Base-by-base conservation (phyloP, 805 yeast species). In the Saccharomyces paradoxus region DNA sequence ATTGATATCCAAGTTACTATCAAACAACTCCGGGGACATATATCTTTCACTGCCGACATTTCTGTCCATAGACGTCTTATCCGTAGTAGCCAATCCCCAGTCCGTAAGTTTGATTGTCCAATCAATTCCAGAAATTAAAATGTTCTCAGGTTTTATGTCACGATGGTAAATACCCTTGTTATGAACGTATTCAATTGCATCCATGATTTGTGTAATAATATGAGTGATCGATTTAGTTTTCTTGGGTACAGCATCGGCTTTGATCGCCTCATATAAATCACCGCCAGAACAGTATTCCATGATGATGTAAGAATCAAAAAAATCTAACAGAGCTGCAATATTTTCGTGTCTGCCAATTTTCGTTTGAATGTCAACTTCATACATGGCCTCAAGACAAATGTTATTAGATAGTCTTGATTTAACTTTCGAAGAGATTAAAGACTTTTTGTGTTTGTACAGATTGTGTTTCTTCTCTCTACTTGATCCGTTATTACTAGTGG, bases 11-110 rank as follows among this genome's bases (percentile, higher is more conserved):
- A 68, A 56, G 61, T 70, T 69, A 7, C 65, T 61, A 52, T 89
- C 96, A 65, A 89, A 84, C 55, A 89, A 72, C 66, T 90, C 97
- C 0, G 97, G 97, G 0, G 97, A 95, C 97, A 90, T 90, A 70
- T 90, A 90, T 58, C 96, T 77, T 71, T 89, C 96, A 53, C 89
- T 82, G 26, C 97, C 97, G 55, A 89, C 87, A 57, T 88, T 96
- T 67, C 89, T 87, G 64, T 89, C 90, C 37, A 80, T 71, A 62
- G 88, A 83, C 49, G 73, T 70, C 49, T 74, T 73, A 31, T 68
- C 64, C 6, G 69, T 69, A 0, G 89, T 81, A 8, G 89, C 82
- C 57, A 85, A 74, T 3, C 91, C 91, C 88, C 89, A 85, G 70
- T 85, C 90, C 54, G 89, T 83, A 48, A 85, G 70, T 66, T 84